Base-by-base conservation (phyloP, 78 protist species). In the Pigoraptor vietnamica region DNA sequence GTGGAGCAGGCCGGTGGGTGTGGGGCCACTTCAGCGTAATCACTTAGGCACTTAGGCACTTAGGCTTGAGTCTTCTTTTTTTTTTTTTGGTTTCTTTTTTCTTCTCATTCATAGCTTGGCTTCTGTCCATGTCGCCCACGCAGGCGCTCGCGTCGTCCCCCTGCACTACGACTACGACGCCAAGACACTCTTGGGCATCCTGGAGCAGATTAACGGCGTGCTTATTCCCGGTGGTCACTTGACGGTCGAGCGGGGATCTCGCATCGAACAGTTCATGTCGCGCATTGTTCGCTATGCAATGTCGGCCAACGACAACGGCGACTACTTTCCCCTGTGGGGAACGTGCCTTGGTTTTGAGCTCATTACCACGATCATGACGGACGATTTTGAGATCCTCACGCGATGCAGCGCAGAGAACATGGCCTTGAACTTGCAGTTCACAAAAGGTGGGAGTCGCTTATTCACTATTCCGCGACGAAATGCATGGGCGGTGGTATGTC, bases 341-440 rank as follows among this genome's bases (percentile, higher is more conserved):
- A 97, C 98, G 9, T 97, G 98, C 90, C 87, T 93, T 92, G 98
- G 98, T 21, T 97, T 97, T 92, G 94, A 97, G 91, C 83, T 94
- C 91, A 0, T 97, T 6, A 1, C 29, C 25, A 40, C 48, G 87
- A 2, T 97, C 39, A 90, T 90, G 38, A 0, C 93, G 33, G 87
- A n/a, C 33, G 89, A 19, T 55, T 1, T 21, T 2, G 14, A 6
- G 6, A 48, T 48, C 14, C 14, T 48, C 29, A 48, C 67, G 67
- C 67, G 67, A 6, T 48, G 67, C 14, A 21, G 29, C 29, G 67
- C 67, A 48, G 67, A 48, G 14, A 48, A 48, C 67, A 48, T 48
- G 67, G 67, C 67, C 6, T 21, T 48, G 67, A 48, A 14, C 67
- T 14, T 48, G 6, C 29, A 48, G 14, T 48, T 48, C 67, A 48